Evolutionary conservation across 352 stramenopile genomes (phyloP).

Genomic region (Globisporangium heterothallicum): DNA sequence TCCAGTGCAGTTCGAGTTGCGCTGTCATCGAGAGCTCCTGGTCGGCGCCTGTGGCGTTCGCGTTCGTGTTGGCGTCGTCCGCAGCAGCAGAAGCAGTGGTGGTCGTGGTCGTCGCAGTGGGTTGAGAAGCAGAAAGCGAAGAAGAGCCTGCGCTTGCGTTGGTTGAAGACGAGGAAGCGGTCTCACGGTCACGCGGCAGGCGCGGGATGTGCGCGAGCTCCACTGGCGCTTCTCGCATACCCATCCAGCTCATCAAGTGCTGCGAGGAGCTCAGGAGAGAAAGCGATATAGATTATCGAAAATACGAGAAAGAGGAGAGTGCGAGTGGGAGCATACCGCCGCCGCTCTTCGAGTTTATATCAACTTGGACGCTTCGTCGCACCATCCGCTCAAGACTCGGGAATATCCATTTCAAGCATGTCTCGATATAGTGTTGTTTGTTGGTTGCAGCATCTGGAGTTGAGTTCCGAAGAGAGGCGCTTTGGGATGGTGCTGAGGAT

Average conservation of each 20-base stretch:
- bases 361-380: no score
- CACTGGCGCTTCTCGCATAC: slow-evolving; percentile 9
- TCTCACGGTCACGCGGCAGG: neutral
- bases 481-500: no score
- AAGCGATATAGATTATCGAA: no score
- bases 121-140: neutral
- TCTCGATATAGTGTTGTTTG: no score
- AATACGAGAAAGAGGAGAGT: no score
- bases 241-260: no score
- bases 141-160: neutral
- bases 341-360: no score
- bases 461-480: no score
- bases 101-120: neutral
- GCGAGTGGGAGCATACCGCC: no score
- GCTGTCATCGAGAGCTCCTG: slow-evolving; percentile 27
- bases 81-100: neutral
- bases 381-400: no score
- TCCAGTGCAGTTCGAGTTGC: slow-evolving; percentile 26
- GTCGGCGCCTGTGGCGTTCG: neutral
- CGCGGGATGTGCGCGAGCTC: slow-evolving; percentile 10
- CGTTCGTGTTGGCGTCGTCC: neutral
- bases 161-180: neutral
- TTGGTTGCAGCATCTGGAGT: no score
- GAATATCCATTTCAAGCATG: no score
- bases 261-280: neutral